phyloP scores from a whole-genome alignment of 345 rosid genomes.

The Jatropha curcas region DNA sequence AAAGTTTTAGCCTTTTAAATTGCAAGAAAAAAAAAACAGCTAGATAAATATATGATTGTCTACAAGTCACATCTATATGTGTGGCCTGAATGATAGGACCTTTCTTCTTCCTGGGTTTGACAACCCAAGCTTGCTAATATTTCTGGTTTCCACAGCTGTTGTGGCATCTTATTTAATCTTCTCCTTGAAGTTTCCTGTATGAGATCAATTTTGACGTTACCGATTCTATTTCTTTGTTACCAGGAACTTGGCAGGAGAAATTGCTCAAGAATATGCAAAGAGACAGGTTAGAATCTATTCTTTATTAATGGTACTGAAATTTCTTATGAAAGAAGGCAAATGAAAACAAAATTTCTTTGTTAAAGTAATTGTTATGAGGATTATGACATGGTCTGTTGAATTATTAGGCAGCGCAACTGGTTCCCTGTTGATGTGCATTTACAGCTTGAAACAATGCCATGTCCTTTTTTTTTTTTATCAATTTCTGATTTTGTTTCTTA shows the following conservation, averaged over 20 bases:
- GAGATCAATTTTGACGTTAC: neutral
- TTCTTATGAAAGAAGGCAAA: neutral
- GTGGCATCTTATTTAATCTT: neutral
- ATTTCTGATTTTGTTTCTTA: constrained; percentile 10
- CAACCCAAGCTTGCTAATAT: no score
- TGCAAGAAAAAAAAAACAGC: no score
- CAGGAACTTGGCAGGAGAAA: constrained; percentile 94
- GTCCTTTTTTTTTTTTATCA: neutral
- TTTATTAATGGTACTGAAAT: neutral
- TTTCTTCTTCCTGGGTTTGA: no score
- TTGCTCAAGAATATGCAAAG: constrained; percentile 66
- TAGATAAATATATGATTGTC: no score
- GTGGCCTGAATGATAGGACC: no score
- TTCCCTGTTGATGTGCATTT: neutral
- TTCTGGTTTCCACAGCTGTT: no score
- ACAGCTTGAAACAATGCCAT: neutral
- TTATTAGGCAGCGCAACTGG: neutral
- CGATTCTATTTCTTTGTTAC: constrained; percentile 7
- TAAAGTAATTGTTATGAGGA: neutral
- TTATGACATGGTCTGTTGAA: neutral
- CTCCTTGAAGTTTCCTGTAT: neutral
- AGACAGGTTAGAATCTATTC: constrained; percentile 56
- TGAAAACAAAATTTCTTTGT: no score
- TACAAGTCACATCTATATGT: no score
- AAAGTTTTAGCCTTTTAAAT: no score